Conservation (phyloP, 148 eudicot species). For the Fagopyrum tataricum region DNA sequence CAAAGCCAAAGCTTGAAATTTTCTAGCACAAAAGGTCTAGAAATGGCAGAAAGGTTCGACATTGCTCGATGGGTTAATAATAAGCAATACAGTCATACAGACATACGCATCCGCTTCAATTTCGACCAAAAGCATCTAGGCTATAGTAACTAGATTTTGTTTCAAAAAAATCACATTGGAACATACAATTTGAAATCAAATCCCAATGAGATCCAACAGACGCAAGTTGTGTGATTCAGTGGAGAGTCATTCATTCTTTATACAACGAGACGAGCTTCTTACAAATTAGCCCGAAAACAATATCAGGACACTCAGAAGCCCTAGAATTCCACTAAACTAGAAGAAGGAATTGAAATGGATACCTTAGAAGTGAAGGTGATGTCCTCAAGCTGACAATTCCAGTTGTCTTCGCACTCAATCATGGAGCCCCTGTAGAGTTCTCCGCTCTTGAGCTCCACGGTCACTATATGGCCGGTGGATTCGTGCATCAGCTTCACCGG, state of each 20-base stretch:
- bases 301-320: not conserved
- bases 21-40: not conserved
- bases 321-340: not conserved
- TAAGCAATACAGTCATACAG: no score
- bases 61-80: not conserved
- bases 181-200: constrained; percentile 2
- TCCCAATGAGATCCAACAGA: not conserved
- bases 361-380: constrained; percentile 93
- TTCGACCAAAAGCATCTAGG: not conserved
- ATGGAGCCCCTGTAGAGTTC: constrained; percentile 85
- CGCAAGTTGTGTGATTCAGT: not conserved
- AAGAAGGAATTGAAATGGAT: not conserved
- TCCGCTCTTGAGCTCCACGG: constrained; percentile 89
- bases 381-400: constrained; percentile 92
- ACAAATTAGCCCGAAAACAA: not conserved
- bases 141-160: not conserved
- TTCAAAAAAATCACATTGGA: not conserved
- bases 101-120: not conserved
- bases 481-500: constrained; percentile 81
- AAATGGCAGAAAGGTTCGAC: not conserved
- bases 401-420: constrained; percentile 92
- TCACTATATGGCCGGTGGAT: constrained; percentile 68
- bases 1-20: not conserved
- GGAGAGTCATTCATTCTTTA: not conserved
- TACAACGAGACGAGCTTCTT: not conserved